Evolutionary conservation across 116 monocot species (phyloP).

Genomic region (Dioscorea cayenensis): DNA sequence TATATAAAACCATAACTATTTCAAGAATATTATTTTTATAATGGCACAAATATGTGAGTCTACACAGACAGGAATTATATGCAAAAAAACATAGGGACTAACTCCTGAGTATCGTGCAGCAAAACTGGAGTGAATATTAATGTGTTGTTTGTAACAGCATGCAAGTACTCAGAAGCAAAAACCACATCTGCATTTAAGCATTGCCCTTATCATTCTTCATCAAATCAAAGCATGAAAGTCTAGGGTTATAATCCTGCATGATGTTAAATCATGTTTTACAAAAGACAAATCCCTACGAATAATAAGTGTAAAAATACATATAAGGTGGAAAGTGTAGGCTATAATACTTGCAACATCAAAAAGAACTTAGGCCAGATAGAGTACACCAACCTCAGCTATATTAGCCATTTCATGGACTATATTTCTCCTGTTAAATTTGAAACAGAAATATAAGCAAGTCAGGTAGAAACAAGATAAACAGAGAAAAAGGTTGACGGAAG

Average conservation of each 20-base stretch:
- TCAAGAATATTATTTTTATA: too few relatives aligned
- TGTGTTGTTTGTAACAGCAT: conserved; percentile 14
- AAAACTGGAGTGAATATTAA: too few relatives aligned
- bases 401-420: conserved; percentile 88
- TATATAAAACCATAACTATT: too few relatives aligned
- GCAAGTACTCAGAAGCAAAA: conserved; percentile 63
- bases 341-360: conserved; percentile 59
- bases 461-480: too few relatives aligned
- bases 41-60: too few relatives aligned
- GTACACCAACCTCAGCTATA: conserved; percentile 73
- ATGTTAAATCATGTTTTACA: conserved; percentile 14
- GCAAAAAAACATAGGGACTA: too few relatives aligned
- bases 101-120: too few relatives aligned
- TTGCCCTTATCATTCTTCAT: conserved; percentile 73
- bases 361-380: conserved; percentile 75
- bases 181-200: conserved; percentile 67
- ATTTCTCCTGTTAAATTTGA: conserved; percentile 49
- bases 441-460: too few relatives aligned
- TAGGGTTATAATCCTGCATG: conserved; percentile 59
- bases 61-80: too few relatives aligned
- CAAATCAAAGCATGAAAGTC: conserved; percentile 60
- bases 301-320: conserved; percentile 8
- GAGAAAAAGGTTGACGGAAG: too few relatives aligned
- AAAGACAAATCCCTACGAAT: conserved; percentile 11
- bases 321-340: not conserved